Evolutionary conservation across 2,329 filamentous ascomycete genomes (phyloP), one percentile per base, ranked within the genome.

Genomic region (Juglanconis sp.): DNA sequence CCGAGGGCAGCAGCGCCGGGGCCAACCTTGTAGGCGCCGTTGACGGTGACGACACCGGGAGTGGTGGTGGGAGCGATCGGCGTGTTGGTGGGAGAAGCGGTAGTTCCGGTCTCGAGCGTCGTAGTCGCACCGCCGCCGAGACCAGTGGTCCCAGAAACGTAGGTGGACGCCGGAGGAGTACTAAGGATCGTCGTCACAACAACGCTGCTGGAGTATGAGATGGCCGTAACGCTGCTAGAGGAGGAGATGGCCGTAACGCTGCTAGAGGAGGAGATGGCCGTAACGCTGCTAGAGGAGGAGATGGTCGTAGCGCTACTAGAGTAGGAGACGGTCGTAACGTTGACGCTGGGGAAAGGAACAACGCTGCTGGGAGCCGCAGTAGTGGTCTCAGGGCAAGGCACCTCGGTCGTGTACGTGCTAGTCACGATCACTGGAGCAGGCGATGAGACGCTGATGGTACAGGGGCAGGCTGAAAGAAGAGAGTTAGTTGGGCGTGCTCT

Each of bases 381-480:
- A 47, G 66, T 46, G 57, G 60, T 52, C 46, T 60, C 57, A 46
- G 51, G 5, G 52, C 57, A 60, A 5, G 57, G 52, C 51, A 63
- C 61, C 53, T 46, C 52, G 11, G 60, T 61, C 52, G 56, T 57
- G 40, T 59, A 65, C n/a, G 66, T 65, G 50, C 60, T 66, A 36
- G 68, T 71, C 17, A 66, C 69, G 49, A 68, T 71, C 57, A 72
- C 63, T 7, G 70, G 68, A 17, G 70, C 65, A 30, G 72, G 71
- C 49, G 65, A 63, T 54, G 68, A 67, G 61, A 74, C 68, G 56
- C 72, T 76, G 55, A 79, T 64, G 40, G 76, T 78, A 68, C 78
- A 80, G 57, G 78, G 78, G 66, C 79, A 81, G 72, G 80, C 77
- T 78, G 48, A n/a, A 34, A 15, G 5, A 57, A 52, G 13, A 24